Conservation (phyloP, 1,284 basidiomycete genomes). For the Pascua sp. region DNA sequence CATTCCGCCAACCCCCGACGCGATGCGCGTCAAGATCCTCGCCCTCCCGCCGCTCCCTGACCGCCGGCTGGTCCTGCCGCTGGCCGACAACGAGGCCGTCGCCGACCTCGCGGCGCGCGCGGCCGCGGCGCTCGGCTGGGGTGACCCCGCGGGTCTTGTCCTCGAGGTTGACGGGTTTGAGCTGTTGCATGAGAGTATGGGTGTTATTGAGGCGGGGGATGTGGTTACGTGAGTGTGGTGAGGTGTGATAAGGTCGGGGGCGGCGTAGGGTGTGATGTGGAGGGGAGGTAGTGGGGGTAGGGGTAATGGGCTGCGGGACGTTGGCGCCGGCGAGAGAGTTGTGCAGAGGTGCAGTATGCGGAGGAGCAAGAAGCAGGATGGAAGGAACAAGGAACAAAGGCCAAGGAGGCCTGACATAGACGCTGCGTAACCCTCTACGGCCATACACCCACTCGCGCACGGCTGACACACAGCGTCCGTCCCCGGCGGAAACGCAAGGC, state of each 20-base stretch:
- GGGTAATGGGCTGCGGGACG: not conserved
- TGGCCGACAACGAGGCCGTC: not conserved
- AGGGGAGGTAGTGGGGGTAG: too few species aligned
- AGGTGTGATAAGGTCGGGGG: not conserved
- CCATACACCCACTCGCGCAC: too few species aligned
- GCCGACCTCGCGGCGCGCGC: slow-evolving; percentile 5
- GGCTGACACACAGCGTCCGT: slow-evolving; percentile 19
- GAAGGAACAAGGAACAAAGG: too few species aligned
- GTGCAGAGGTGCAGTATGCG: too few species aligned
- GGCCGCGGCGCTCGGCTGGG: not conserved
- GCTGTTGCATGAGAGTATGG: slow-evolving; percentile 37
- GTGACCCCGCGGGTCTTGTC: slow-evolving; percentile 8
- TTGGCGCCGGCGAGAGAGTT: not conserved
- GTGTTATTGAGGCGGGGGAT: slow-evolving; percentile 36
- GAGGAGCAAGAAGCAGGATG: too few species aligned
- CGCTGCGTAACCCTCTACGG: too few species aligned
- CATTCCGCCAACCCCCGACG: not conserved
- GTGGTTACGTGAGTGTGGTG: slow-evolving; percentile 39
- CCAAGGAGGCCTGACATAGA: too few species aligned
- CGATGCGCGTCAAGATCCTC: slow-evolving; percentile 36
- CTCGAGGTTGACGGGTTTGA: slow-evolving; percentile 50
- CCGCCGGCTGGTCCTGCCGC: slow-evolving; percentile 27
- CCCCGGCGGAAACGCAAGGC: slow-evolving; percentile 13
- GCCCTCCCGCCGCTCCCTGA: slow-evolving; percentile 32
- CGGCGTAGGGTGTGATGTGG: not conserved